Percentiles rank a stretch among this genome's conserved stretches.
phyloP scores from a whole-genome alignment of 2,329 filamentous ascomycete species.

The Claviceps lovelessii region DNA sequence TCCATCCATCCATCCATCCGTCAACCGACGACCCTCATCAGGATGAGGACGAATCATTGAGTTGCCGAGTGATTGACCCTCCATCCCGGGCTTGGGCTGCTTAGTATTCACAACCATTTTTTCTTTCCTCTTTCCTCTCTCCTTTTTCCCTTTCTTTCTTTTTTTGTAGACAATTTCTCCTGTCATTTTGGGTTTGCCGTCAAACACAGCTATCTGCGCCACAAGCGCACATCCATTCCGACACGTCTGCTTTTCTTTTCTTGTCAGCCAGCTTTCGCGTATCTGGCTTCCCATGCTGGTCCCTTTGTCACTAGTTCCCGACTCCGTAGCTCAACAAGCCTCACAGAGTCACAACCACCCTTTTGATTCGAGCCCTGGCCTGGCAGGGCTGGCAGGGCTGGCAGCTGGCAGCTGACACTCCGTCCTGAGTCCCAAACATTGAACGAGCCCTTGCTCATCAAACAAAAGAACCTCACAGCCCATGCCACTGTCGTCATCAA shows the following conservation, averaged over 20 bases:
- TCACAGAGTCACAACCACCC: neutral
- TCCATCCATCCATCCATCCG: neutral
- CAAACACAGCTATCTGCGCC: neutral
- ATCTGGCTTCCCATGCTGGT: too few relatives aligned
- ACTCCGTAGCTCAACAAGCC: neutral
- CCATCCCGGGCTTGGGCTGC: too few relatives aligned
- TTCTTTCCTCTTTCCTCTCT: too few relatives aligned
- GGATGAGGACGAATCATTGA: neutral
- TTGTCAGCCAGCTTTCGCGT: too few relatives aligned
- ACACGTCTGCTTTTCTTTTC: too few relatives aligned
- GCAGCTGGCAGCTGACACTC: too few relatives aligned
- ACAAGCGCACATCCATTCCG: neutral
- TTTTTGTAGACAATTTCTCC: neutral
- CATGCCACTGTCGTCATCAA: constrained; percentile 10
- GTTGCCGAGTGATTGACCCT: neutral
- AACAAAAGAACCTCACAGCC: constrained; percentile 1
- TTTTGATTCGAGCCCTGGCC: neutral
- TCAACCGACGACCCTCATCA: too few relatives aligned
- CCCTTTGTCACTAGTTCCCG: neutral
- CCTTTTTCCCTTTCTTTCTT: too few relatives aligned
- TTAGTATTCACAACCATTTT: too few relatives aligned
- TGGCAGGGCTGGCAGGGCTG: neutral
- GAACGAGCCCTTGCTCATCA: too few relatives aligned
- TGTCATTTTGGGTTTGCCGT: neutral
- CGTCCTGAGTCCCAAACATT: too few relatives aligned